Evolutionary conservation across 805 yeast genomes (phyloP).

Genomic region (Yamadazyma scolyti): DNA sequence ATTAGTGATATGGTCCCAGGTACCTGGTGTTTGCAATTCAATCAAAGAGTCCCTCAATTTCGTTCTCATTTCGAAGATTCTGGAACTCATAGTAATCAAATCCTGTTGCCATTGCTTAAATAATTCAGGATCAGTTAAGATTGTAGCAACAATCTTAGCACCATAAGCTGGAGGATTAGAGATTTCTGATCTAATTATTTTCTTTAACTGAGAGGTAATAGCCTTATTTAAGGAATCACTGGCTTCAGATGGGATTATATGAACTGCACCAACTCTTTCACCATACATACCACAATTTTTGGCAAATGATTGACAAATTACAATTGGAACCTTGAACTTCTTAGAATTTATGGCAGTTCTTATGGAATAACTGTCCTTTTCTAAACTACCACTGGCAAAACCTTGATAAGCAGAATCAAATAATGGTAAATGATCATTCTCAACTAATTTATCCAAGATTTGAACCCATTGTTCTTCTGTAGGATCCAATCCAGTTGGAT

Average conservation of each 20-base stretch:
- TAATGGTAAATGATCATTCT: slow-evolving; percentile 67
- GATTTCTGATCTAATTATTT: slow-evolving; percentile 75
- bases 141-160: slow-evolving; percentile 79
- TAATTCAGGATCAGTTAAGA: slow-evolving; percentile 65
- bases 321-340: slow-evolving; percentile 24
- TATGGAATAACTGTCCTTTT: slow-evolving; percentile 80
- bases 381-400: slow-evolving; percentile 85
- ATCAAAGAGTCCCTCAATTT: slow-evolving; percentile 59
- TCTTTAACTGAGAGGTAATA: slow-evolving; percentile 70
- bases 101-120: slow-evolving; percentile 80
- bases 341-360: slow-evolving; percentile 52
- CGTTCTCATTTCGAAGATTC: slow-evolving; percentile 78
- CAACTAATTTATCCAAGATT: slow-evolving; percentile 60
- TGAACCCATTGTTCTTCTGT: slow-evolving; percentile 73
- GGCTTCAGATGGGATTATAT: slow-evolving; percentile 53
- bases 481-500: slow-evolving; percentile 97
- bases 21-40: slow-evolving; percentile 73
- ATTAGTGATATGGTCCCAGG: slow-evolving; percentile 84
- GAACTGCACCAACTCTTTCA: slow-evolving; percentile 94
- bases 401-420: slow-evolving; percentile 98
- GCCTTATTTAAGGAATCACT: slow-evolving; percentile 46
- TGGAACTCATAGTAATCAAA: slow-evolving; percentile 78
- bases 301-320: slow-evolving; percentile 93
- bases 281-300: slow-evolving; percentile 97
- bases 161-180: slow-evolving; percentile 97